A percentile compares a stretch with the other conserved stretches of the same genome.
Evolutionary conservation across 176 grass and related monocot species (phyloP).

Genomic region (Panicum miliaceum): DNA sequence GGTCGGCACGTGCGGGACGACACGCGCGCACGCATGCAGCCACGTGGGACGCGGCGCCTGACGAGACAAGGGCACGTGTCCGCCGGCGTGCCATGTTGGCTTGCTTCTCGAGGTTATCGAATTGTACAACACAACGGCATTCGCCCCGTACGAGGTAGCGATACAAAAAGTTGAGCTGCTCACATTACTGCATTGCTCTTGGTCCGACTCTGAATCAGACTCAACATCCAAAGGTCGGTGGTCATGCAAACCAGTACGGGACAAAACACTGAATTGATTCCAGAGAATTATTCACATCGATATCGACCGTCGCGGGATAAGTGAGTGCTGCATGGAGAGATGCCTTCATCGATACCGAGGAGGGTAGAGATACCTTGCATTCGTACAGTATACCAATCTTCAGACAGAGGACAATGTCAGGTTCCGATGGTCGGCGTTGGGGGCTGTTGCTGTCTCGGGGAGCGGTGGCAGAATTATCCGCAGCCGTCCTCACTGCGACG

Average conservation of each 20-base stretch:
- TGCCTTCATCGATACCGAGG: neutral
- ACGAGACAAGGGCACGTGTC: slow-evolving; percentile 33
- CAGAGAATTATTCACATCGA: neutral
- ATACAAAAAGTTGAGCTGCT: neutral
- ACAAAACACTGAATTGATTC: neutral
- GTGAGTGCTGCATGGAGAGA: neutral
- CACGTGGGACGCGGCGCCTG: neutral
- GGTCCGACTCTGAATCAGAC: too few species aligned
- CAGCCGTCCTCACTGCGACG: neutral
- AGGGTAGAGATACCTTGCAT: neutral
- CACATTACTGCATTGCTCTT: neutral
- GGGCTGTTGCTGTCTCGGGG: neutral
- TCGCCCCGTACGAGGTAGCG: neutral
- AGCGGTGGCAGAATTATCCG: neutral
- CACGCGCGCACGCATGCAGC: slow-evolving; percentile 27
- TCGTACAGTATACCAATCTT: neutral
- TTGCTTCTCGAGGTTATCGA: neutral
- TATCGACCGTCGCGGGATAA: neutral
- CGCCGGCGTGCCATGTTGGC: slow-evolving; percentile 12
- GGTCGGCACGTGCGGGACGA: neutral
- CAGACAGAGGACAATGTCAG: neutral
- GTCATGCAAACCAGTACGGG: neutral
- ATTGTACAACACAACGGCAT: neutral
- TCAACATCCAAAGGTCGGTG: neutral
- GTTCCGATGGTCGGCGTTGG: neutral